These are phyloP conservation scores for Astrocystis sublimbata DNA, from an alignment of 495 filamentous ascomycete genomes.

Conservation along the genomic window DNA sequence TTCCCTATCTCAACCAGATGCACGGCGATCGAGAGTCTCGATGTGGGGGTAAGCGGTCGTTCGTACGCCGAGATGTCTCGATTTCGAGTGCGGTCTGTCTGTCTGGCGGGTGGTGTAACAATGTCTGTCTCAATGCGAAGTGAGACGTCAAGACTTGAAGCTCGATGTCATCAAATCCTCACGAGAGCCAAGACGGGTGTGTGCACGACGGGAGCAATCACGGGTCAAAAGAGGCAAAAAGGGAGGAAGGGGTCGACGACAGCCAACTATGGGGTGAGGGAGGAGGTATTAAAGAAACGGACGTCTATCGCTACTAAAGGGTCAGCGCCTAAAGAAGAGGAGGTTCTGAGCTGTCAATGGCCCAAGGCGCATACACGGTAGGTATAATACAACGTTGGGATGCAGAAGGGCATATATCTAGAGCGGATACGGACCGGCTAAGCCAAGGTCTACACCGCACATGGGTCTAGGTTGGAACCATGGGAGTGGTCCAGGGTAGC, in stretches of 20 bases:
- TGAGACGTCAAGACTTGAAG: slow-evolving; percentile 29
- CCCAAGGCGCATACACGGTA: slow-evolving; percentile 29
- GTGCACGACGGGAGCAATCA: slow-evolving; percentile 36
- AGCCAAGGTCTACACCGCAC: slow-evolving; percentile 37
- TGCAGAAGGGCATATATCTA: slow-evolving; percentile 41
- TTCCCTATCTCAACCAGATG: slow-evolving; percentile 21
- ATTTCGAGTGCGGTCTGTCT: slow-evolving; percentile 33
- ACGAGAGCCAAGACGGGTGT: slow-evolving; percentile 26
- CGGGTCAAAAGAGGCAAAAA: slow-evolving; percentile 36
- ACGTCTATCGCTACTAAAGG: slow-evolving; percentile 37
- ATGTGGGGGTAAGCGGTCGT: slow-evolving; percentile 21
- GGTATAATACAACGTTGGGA: slow-evolving; percentile 30
- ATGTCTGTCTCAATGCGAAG: slow-evolving; percentile 30
- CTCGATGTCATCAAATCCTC: slow-evolving; percentile 29
- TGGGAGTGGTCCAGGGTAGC: slow-evolving; percentile 35
- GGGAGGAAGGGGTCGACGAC: slow-evolving; percentile 33
- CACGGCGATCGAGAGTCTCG: slow-evolving; percentile 11
- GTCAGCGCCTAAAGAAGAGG: slow-evolving; percentile 38
- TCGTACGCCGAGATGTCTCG: slow-evolving; percentile 16
- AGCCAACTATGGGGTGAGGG: slow-evolving; percentile 37
- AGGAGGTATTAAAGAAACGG: slow-evolving; percentile 33
- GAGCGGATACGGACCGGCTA: slow-evolving; percentile 40
- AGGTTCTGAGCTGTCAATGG: slow-evolving; percentile 41
- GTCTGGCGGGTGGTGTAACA: slow-evolving; percentile 33
- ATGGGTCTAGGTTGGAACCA: slow-evolving; percentile 38